Evolutionary conservation across 2,329 filamentous ascomycete genomes (phyloP).

Genomic region (Colletotrichum sp.): DNA sequence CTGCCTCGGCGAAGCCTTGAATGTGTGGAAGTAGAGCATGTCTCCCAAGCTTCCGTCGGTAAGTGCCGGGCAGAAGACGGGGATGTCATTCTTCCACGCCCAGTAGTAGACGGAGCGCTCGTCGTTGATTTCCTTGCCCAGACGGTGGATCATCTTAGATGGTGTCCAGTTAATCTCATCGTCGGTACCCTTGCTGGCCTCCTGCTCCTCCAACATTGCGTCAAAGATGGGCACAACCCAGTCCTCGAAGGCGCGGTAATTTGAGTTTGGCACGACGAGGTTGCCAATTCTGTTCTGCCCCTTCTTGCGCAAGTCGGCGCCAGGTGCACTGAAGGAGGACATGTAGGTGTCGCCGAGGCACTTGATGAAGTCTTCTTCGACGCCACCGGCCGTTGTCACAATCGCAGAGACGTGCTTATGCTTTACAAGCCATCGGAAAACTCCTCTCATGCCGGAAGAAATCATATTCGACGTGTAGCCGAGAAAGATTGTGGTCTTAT

Average conservation of each 20-base stretch:
- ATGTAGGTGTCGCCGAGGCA: conserved; percentile 95
- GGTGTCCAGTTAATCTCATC: conserved; percentile 89
- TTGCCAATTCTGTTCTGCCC: conserved; percentile 97
- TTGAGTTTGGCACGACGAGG: conserved; percentile 92
- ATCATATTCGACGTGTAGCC: conserved; percentile 98
- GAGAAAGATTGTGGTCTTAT: conserved; percentile 90
- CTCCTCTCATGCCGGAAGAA: conserved; percentile 91
- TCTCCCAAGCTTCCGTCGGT: conserved; percentile 96
- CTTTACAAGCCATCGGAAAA: conserved; percentile 89
- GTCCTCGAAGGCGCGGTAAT: conserved; percentile 97
- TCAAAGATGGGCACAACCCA: conserved; percentile 98
- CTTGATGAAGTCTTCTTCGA: conserved; percentile 99
- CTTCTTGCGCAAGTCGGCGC: conserved; percentile 78
- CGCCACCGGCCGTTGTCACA: conserved; percentile 92
- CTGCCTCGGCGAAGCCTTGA: conserved; percentile 82
- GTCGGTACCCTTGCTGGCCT: conserved; percentile 70
- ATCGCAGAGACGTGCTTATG: conserved; percentile 92
- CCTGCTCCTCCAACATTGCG: conserved; percentile 91
- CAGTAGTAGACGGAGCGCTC: conserved; percentile 94
- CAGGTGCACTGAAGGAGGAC: conserved; percentile 80
- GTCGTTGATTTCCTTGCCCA: conserved; percentile 94
- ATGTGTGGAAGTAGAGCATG: conserved; percentile 99
- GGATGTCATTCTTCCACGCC: conserved; percentile 96
- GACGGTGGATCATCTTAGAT: conserved; percentile 85
- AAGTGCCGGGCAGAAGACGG: conserved; percentile 94